A percentile compares a stretch with the other conserved stretches of the same genome.
phyloP scores from a whole-genome alignment of 1,284 basidiomycete genomes.

The Grifola frondosa region DNA sequence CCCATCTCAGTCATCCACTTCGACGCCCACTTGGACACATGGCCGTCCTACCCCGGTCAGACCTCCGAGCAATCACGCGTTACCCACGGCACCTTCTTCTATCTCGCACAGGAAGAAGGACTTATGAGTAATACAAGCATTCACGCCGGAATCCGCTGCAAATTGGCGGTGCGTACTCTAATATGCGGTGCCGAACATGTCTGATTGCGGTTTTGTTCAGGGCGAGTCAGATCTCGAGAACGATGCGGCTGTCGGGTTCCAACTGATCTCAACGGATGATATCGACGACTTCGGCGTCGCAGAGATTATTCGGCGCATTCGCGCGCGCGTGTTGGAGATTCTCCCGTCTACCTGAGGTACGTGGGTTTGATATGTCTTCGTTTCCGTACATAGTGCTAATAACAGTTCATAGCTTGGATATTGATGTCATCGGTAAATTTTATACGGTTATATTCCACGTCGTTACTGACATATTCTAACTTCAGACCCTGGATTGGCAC shows the following conservation, averaged over 20 bases:
- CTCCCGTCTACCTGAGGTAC: conserved; percentile 74
- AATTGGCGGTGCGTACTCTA: conserved; percentile 49
- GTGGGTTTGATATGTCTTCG: too few species aligned
- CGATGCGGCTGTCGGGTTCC: conserved; percentile 66
- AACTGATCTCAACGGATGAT: conserved; percentile 72
- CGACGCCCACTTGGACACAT: conserved; percentile 74
- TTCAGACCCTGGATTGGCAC: conserved; percentile 76
- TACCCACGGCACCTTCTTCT: conserved; percentile 79
- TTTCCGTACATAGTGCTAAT: too few species aligned
- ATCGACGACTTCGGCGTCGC: conserved; percentile 69
- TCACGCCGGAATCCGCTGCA: conserved; percentile 78
- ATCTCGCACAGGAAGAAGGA: conserved; percentile 69
- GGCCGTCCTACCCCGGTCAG: conserved; percentile 56
- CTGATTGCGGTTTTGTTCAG: conserved; percentile 32
- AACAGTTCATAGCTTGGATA: conserved; percentile 69
- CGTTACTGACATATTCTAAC: background rate
- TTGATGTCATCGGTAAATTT: conserved; percentile 69
- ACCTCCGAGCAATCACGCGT: conserved; percentile 60
- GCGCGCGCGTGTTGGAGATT: conserved; percentile 62
- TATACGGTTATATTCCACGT: background rate
- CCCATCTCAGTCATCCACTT: conserved; percentile 81
- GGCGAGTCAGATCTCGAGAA: conserved; percentile 59
- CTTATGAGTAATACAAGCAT: conserved; percentile 71
- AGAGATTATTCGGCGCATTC: conserved; percentile 62
- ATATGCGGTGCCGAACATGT: background rate